Conservation (phyloP, 2,329 filamentous ascomycete genomes). For the Paecilomyces niveus region DNA sequence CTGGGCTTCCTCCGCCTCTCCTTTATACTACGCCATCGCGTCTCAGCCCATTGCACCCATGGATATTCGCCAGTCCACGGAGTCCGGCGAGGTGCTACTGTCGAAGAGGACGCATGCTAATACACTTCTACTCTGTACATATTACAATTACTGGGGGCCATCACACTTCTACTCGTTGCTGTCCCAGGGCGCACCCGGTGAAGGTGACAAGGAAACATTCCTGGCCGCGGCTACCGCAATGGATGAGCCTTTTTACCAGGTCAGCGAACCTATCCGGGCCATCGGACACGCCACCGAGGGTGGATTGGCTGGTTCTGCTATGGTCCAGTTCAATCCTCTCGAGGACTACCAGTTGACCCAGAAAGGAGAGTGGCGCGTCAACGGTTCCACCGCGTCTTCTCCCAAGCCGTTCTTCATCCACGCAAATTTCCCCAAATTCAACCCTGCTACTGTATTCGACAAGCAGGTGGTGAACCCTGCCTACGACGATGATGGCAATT, state of each 20-base stretch:
- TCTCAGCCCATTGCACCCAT: constrained; percentile 17
- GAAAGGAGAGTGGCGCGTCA: constrained; percentile 18
- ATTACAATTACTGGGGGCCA: constrained; percentile 45
- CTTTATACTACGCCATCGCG: constrained; percentile 33
- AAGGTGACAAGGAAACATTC: constrained; percentile 49
- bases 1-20: constrained; percentile 34
- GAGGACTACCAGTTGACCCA: constrained; percentile 23
- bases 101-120: constrained; percentile 36
- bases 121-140: constrained; percentile 40
- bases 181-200: constrained; percentile 40
- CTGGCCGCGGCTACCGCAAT: constrained; percentile 37
- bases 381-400: constrained; percentile 19
- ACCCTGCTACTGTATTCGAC: constrained; percentile 30
- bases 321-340: constrained; percentile 31
- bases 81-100: constrained; percentile 41
- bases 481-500: constrained; percentile 23
- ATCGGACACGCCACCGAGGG: constrained; percentile 22
- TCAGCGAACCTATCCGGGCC: constrained; percentile 28
- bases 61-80: constrained; percentile 26
- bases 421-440: constrained; percentile 34
- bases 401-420: constrained; percentile 34
- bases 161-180: constrained; percentile 40
- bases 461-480: constrained; percentile 20
- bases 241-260: constrained; percentile 34
- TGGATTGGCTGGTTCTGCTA: constrained; percentile 28